Conservation (phyloP, 169 alveolate genomes). For the Eimeria maxima region DNA sequence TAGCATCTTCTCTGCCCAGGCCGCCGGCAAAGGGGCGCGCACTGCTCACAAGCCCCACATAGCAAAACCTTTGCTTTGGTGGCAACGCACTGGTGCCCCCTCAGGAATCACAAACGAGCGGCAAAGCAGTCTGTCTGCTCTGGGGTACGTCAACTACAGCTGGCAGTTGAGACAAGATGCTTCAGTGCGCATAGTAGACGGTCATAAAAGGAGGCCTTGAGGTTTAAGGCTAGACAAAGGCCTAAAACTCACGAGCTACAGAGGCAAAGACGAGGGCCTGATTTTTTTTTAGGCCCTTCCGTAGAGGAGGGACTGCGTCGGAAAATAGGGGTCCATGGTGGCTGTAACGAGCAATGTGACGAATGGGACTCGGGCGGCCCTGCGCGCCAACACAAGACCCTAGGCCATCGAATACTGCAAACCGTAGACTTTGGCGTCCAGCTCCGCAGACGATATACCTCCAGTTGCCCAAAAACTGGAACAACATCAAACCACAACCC, state of each 20-base stretch:
- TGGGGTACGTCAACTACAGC: not conserved
- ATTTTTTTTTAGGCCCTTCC: not conserved
- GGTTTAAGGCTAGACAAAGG: not conserved
- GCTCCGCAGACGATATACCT: not conserved
- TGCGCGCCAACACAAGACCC: not conserved
- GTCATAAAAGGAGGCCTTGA: not conserved
- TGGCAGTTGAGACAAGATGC: no score
- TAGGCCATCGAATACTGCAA: not conserved
- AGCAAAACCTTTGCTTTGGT: not conserved
- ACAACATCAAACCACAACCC: not conserved
- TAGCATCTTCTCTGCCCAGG: slow-evolving; percentile 26
- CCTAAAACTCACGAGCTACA: slow-evolving; percentile 54
- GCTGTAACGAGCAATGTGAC: slow-evolving; percentile 62
- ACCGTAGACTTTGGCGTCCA: not conserved
- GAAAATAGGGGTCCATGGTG: slow-evolving; percentile 81
- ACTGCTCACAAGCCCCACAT: slow-evolving; percentile 15
- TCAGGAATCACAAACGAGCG: not conserved
- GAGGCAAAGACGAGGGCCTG: slow-evolving; percentile 79
- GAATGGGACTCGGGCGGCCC: slow-evolving; percentile 54
- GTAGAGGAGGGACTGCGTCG: slow-evolving; percentile 70
- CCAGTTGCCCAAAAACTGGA: not conserved
- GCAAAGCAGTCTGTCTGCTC: not conserved
- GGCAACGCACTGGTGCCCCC: not conserved
- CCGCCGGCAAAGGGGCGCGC: slow-evolving; percentile 65
- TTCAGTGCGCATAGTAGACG: no score